Percentiles rank a stretch among this genome's conserved stretches.
These are phyloP conservation scores for Planoprotostelium fungivorum DNA, from an alignment of 78 protist species.

Conservation along the genomic window DNA sequence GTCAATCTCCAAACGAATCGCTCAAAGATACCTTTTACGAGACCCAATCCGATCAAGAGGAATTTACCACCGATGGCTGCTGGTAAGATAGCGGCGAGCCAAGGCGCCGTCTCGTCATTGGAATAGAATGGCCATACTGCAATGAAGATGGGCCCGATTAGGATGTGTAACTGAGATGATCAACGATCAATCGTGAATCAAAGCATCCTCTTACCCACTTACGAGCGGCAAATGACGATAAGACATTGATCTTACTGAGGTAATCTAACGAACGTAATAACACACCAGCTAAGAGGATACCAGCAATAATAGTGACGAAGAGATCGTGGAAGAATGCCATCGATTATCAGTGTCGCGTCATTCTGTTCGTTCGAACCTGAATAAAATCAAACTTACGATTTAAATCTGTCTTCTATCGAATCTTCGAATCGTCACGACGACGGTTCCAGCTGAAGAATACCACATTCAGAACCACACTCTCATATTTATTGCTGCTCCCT, in stretches of 20 bases:
- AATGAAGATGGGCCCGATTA: neutral
- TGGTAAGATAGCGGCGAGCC: slow-evolving; percentile 18
- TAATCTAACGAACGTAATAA: neutral
- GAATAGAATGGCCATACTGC: neutral
- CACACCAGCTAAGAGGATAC: neutral
- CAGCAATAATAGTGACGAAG: neutral
- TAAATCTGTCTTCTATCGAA: too few relatives aligned
- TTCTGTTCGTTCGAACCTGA: too few relatives aligned
- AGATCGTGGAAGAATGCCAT: neutral
- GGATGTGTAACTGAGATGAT: neutral
- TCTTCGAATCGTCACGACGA: too few relatives aligned
- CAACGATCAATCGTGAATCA: neutral
- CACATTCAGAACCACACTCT: too few relatives aligned
- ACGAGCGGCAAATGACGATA: neutral
- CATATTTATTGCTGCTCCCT: too few relatives aligned
- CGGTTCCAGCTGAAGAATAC: too few relatives aligned
- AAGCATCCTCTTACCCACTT: neutral
- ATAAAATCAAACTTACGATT: too few relatives aligned
- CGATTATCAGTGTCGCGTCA: too few relatives aligned
- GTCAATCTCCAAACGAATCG: neutral
- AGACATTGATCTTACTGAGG: neutral
- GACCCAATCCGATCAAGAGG: slow-evolving; percentile 43
- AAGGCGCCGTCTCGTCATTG: neutral
- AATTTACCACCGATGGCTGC: slow-evolving; percentile 12
- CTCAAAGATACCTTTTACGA: neutral